Percentiles rank a stretch among this genome's conserved stretches.
These are phyloP conservation scores for Metahyphopichia silvanorum DNA, from an alignment of 805 yeast genomes.

Conservation along the genomic window DNA sequence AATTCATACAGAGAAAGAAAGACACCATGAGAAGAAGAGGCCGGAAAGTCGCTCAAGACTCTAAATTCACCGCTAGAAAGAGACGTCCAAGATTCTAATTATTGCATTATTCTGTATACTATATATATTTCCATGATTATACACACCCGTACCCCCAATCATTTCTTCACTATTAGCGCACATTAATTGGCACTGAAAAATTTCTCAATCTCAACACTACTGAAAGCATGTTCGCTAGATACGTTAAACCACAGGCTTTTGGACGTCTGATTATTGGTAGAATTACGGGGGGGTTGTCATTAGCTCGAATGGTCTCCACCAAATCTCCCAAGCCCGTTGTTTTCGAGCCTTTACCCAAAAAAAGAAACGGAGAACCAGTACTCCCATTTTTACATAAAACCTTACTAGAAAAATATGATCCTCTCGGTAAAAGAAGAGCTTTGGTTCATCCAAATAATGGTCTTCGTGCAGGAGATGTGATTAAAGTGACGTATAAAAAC, in stretches of 20 bases:
- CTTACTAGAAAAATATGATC: conserved; percentile 61
- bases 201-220: not conserved
- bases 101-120: conserved; percentile 1
- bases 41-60: conserved; percentile 81
- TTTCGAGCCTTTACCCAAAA: conserved; percentile 48
- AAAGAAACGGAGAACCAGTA: conserved; percentile 45
- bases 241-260: too few species aligned
- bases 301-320: conserved; percentile 7
- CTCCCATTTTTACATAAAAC: conserved; percentile 47
- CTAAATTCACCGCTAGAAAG: conserved; percentile 85
- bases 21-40: conserved; percentile 92
- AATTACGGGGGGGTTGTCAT: not conserved
- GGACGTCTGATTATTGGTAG: not conserved
- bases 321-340: too few species aligned
- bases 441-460: conserved; percentile 27
- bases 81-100: conserved; percentile 40
- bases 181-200: not conserved
- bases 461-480: conserved; percentile 77
- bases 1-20: conserved; percentile 85
- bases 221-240: not conserved
- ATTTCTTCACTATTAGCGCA: too few species aligned
- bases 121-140: not conserved
- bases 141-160: too few species aligned
- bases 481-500: conserved; percentile 67
- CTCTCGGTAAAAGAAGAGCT: conserved; percentile 49